phyloP scores from a whole-genome alignment of 176 grass and related monocot species.

The Echinochloa phyllopogon region DNA sequence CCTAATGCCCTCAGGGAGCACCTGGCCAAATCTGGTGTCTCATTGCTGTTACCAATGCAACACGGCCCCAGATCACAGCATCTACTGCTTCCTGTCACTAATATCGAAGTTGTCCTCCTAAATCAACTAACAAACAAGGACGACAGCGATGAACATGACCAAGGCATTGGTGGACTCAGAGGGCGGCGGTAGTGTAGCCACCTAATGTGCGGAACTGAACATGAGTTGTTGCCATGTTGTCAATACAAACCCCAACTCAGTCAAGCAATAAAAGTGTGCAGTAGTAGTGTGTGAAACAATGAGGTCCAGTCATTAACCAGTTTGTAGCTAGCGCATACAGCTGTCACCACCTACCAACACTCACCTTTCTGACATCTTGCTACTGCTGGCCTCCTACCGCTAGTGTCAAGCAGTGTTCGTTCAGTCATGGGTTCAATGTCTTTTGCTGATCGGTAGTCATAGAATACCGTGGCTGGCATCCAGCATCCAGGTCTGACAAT shows the following conservation, averaged over 20 bases:
- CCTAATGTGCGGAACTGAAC: not conserved
- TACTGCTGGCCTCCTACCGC: not conserved
- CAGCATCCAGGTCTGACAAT: not conserved
- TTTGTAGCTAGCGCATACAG: not conserved
- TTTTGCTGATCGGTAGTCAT: constrained; percentile 2
- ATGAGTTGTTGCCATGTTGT: not conserved
- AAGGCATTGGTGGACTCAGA: not conserved
- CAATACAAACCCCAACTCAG: not conserved
- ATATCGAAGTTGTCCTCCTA: not conserved
- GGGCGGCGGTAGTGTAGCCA: not conserved
- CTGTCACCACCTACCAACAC: not conserved
- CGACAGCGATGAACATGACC: not conserved
- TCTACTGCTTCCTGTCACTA: not conserved
- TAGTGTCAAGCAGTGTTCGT: not conserved
- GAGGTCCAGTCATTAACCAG: not conserved
- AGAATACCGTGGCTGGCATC: not conserved
- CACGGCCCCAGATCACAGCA: not conserved
- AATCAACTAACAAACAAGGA: not conserved
- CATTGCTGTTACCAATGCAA: not conserved
- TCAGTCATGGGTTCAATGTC: not conserved
- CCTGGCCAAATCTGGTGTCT: not conserved
- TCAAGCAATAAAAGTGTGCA: not conserved
- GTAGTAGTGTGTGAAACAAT: not conserved
- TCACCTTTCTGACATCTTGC: not conserved
- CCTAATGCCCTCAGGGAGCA: not conserved